Conservation (phyloP, 2,329 filamentous ascomycete species). For the Epichloe sibirici region DNA sequence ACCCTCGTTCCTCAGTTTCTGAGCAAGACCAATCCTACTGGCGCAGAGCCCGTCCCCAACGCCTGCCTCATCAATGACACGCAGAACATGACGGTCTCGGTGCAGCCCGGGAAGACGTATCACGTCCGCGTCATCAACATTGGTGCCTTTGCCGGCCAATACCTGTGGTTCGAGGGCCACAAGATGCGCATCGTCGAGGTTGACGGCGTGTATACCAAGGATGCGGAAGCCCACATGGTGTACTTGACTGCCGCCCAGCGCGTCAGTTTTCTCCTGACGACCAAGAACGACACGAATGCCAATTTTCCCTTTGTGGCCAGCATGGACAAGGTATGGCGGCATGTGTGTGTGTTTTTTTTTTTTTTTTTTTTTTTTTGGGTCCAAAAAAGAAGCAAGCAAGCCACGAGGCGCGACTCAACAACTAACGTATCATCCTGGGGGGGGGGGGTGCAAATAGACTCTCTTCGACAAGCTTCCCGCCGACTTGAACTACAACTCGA, state of each 20-base stretch:
- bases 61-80: slow-evolving; percentile 61
- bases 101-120: slow-evolving; percentile 59
- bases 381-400: no score
- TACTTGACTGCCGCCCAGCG: slow-evolving; percentile 59
- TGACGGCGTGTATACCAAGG: slow-evolving; percentile 57
- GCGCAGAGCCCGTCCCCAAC: slow-evolving; percentile 55
- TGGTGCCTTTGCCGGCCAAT: slow-evolving; percentile 57
- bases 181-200: slow-evolving; percentile 60
- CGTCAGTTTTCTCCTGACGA: slow-evolving; percentile 49
- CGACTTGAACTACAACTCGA: slow-evolving; percentile 55
- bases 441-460: slow-evolving; percentile 22
- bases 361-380: no score
- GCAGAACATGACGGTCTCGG: slow-evolving; percentile 42
- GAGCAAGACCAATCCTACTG: slow-evolving; percentile 41
- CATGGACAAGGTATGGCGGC: slow-evolving; percentile 49
- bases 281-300: slow-evolving; percentile 43
- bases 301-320: slow-evolving; percentile 59
- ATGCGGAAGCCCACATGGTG: slow-evolving; percentile 46
- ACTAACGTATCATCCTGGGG: not conserved
- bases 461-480: slow-evolving; percentile 58
- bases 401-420: not conserved
- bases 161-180: slow-evolving; percentile 55
- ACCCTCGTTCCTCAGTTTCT: slow-evolving; percentile 36
- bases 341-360: not conserved
- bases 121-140: slow-evolving; percentile 62